Conservation (phyloP, 805 yeast genomes). For the Kregervanrija fluxuum region DNA sequence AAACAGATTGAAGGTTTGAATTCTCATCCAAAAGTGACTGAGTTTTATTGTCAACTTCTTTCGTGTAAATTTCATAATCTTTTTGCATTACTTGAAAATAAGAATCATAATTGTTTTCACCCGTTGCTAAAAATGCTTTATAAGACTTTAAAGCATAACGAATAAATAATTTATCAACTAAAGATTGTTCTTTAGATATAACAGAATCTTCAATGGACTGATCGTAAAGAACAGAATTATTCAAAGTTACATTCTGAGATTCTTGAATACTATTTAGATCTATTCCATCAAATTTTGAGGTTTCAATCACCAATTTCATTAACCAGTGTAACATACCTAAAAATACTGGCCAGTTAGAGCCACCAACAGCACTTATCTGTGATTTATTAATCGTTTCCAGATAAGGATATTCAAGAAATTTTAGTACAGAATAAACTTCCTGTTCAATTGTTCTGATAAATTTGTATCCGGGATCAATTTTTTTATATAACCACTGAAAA, state of each 20-base stretch:
- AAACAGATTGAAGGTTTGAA: slow-evolving; percentile 30
- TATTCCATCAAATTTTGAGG: slow-evolving; percentile 30
- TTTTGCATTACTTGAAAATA: slow-evolving; percentile 47
- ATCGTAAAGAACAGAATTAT: slow-evolving; percentile 22
- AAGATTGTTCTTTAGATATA: slow-evolving; percentile 20
- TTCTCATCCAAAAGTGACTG: slow-evolving; percentile 35
- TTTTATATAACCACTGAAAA: slow-evolving; percentile 71
- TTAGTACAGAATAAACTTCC: slow-evolving; percentile 65
- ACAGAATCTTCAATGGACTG: slow-evolving; percentile 20
- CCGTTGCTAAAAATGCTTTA: slow-evolving; percentile 49
- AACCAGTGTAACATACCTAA: slow-evolving; percentile 83
- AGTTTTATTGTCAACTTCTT: slow-evolving; percentile 41
- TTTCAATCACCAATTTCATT: slow-evolving; percentile 43
- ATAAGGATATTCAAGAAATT: slow-evolving; percentile 68
- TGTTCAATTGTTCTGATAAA: slow-evolving; percentile 64
- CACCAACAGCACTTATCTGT: slow-evolving; percentile 87
- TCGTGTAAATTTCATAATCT: slow-evolving; percentile 46
- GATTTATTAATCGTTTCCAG: slow-evolving; percentile 74
- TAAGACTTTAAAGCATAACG: slow-evolving; percentile 62
- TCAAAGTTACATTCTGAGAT: slow-evolving; percentile 15
- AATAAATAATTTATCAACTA: slow-evolving; percentile 25
- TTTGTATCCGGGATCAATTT: slow-evolving; percentile 71
- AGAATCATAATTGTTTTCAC: slow-evolving; percentile 54
- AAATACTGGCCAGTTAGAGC: slow-evolving; percentile 79
- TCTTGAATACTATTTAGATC: slow-evolving; percentile 23